Base-by-base conservation (phyloP, 352 stramenopile species). In the Globisporangium nagaii region DNA sequence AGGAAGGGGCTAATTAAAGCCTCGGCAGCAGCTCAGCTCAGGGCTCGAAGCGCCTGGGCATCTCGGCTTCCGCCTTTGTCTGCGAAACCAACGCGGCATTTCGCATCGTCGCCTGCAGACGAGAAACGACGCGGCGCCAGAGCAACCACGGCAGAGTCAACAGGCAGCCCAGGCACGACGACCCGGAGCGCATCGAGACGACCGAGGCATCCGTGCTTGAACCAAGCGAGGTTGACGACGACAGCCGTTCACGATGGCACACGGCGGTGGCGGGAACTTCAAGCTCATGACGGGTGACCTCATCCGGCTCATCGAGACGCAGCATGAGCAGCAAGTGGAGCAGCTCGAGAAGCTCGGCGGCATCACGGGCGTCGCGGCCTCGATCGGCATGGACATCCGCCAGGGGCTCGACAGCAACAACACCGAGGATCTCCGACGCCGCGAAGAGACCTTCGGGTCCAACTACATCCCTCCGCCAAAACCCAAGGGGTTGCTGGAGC, bases 221-320 rank as follows among this genome's bases (percentile, higher is more conserved):
- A 30, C 22, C 2, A 5, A 46, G 40, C n/a, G 13, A 20, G 46
- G 11, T 25, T 30, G 17, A 32, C 32, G 25, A 37, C 7, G 47
- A 15, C 17, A 37, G 44, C 17, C 28, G 25, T 20, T 13, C 24
- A 37, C 28, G 19, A 56, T 56, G 40, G 50, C 50, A 15, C 30
- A 27, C 20, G 43, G 45, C 17, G 53, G 37, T 9, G 51, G 53
- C 42, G 43, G 51, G 13, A 25, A 44, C 30, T 86, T 82, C 56
- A 79, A 73, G 42, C 58, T 88, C 35, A 57, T 73, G 19, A 70
- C 65, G 4, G 60, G 63, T 7, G 77, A 90, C 57, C 58, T 90
- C 36, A 86, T 90, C 44, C 67, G 70, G 10, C 74, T 90, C 36
- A 76, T 90, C 27, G 75, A 90, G 56, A 88, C 75, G n/a, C 64